These are phyloP conservation scores for Discostella stelligera DNA, from an alignment of 352 stramenopile genomes.

Conservation along the genomic window DNA sequence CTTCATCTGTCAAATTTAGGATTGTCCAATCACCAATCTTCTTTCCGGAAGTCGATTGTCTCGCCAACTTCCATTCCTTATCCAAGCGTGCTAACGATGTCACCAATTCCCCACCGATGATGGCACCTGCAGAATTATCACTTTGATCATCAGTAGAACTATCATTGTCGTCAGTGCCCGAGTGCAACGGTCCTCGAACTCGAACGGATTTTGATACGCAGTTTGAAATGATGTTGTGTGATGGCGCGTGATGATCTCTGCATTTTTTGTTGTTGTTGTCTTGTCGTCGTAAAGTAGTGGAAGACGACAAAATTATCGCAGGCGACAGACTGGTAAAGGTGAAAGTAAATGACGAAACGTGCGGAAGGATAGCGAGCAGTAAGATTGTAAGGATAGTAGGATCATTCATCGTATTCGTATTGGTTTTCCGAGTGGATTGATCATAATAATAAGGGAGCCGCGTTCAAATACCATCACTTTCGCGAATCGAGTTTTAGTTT, in stretches of 20 bases:
- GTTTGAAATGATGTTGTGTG: background rate
- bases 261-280: background rate
- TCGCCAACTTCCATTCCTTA: constrained; percentile 57
- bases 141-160: background rate
- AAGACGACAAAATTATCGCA: constrained; percentile 6
- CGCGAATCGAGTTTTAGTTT: too few species aligned
- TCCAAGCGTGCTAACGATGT: constrained; percentile 62
- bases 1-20: constrained; percentile 26
- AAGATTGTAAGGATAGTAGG: background rate
- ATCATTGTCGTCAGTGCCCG: constrained; percentile 6
- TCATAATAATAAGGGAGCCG: too few species aligned
- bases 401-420: background rate
- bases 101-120: constrained; percentile 50
- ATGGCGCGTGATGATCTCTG: background rate
- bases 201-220: background rate
- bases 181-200: background rate
- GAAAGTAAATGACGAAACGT: background rate
- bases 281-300: background rate
- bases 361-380: constrained; percentile 3
- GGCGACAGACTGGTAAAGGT: background rate
- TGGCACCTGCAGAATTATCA: constrained; percentile 17
- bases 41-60: constrained; percentile 8
- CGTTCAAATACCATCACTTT: too few species aligned
- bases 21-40: constrained; percentile 48
- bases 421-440: too few species aligned